phyloP scores from a whole-genome alignment of 2,329 filamentous ascomycete genomes.

The Exophiala viscosa region DNA sequence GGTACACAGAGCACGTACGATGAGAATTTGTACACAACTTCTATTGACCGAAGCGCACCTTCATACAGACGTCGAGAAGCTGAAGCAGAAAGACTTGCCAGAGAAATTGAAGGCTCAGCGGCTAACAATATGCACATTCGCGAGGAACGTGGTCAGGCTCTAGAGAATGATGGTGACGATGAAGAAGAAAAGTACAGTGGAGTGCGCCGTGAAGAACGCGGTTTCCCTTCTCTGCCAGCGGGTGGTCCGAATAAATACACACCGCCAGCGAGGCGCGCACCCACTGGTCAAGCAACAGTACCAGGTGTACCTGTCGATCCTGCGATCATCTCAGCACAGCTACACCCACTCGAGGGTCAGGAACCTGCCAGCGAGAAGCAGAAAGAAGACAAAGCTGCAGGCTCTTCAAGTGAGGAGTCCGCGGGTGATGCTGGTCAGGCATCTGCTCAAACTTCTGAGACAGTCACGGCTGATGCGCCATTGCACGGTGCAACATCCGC shows the following conservation, averaged over 20 bases:
- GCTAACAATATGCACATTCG: constrained; percentile 77
- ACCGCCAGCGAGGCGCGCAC: constrained; percentile 80
- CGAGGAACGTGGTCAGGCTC: constrained; percentile 75
- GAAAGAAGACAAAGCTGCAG: constrained; percentile 36
- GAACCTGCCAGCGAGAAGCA: constrained; percentile 30
- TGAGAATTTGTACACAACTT: constrained; percentile 90
- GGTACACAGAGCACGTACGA: constrained; percentile 87
- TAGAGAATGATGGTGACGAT: constrained; percentile 64
- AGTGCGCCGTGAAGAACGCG: constrained; percentile 65
- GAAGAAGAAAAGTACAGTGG: constrained; percentile 98
- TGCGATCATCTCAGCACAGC: constrained; percentile 84
- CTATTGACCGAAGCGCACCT: constrained; percentile 79
- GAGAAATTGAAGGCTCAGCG: constrained; percentile 78
- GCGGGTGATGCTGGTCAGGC: neutral
- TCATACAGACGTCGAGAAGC: constrained; percentile 74
- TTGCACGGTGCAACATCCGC: constrained; percentile 5
- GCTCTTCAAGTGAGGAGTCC: constrained; percentile 5
- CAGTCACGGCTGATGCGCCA: neutral
- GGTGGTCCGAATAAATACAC: constrained; percentile 73
- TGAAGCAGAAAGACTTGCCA: constrained; percentile 75
- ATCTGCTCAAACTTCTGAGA: neutral
- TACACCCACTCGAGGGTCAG: constrained; percentile 51
- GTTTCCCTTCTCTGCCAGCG: constrained; percentile 62
- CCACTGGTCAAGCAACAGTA: constrained; percentile 68
- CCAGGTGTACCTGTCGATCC: constrained; percentile 77